A percentile compares a stretch with the other conserved stretches of the same genome.
These are phyloP conservation scores for Vitis rotundifolia DNA, from an alignment of 164 flowering plant species.

Conservation along the genomic window DNA sequence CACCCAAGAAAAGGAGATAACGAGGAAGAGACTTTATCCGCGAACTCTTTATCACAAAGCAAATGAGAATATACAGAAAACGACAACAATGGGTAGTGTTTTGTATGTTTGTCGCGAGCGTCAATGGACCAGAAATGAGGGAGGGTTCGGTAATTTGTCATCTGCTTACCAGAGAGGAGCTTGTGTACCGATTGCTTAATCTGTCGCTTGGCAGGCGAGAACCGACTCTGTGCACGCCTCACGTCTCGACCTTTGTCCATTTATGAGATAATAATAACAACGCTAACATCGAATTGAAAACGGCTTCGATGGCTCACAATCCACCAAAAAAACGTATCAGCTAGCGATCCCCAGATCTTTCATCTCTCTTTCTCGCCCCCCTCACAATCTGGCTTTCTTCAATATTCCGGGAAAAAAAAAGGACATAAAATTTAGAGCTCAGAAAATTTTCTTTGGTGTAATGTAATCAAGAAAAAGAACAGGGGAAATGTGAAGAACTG, in stretches of 20 bases:
- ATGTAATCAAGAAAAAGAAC: neutral
- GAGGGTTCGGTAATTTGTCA: constrained; percentile 4
- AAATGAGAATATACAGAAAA: constrained; percentile 21
- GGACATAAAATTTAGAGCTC: neutral
- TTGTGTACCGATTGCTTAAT: constrained; percentile 34
- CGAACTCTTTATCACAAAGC: constrained; percentile 17
- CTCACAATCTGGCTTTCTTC: constrained; percentile 1
- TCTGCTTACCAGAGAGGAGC: constrained; percentile 20
- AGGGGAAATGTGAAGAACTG: neutral
- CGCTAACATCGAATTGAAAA: constrained; percentile 19
- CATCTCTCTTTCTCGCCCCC: neutral
- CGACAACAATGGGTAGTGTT: constrained; percentile 20
- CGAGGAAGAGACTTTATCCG: constrained; percentile 21
- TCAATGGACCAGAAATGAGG: constrained; percentile 7
- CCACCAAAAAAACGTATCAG: neutral
- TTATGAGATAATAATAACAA: constrained; percentile 13
- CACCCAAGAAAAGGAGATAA: constrained; percentile 6
- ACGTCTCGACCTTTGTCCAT: constrained; percentile 54
- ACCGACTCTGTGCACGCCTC: constrained; percentile 40
- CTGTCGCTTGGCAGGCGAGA: constrained; percentile 25
- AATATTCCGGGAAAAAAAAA: neutral
- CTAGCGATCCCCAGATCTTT: constrained; percentile 17
- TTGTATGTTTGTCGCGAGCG: constrained; percentile 2
- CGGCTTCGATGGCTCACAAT: constrained; percentile 14
- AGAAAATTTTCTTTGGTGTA: neutral